Base-by-base conservation (phyloP, 2,329 filamentous ascomycete species). In the Fusarium sp. region DNA sequence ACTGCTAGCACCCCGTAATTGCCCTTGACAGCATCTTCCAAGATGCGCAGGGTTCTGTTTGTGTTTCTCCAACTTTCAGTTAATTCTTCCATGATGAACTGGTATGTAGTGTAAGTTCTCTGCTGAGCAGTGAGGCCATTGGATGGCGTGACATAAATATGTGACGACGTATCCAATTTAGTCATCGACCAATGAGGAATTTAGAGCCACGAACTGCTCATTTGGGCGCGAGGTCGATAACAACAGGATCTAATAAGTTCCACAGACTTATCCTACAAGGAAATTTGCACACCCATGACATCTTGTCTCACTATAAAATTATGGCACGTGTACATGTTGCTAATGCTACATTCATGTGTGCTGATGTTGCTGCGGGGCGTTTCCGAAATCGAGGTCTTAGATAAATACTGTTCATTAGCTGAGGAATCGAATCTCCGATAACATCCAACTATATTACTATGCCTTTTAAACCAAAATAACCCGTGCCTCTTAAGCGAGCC, bases 1-100 rank as follows among this genome's bases (percentile, higher is more conserved):
- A 64, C 68, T 45, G 67, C 60, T 14, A 72, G 15, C 1, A 72
- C 67, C 16, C 71, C 63, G 23, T 69, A 73, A 3, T 69, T 38
- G 1, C 45, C 70, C 16, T 35, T 27, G 18, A 33, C 39, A 5
- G 67, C 67, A 41, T 63, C 3, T 8, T 66, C 29, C 4, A 73
- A 19, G 9, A 73, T 69, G 6, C 31, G 4, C 12, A 69, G 19
- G 6, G 63, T 69, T 21, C 54, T 29, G 15, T 71, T 71, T 1
- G 31, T 54, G 6, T 18, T 5, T 11, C 18, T 49, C 8, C 18
- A 46, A 7, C 7, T 27, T 27, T 23, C 18, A 18, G 9, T 5
- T 4, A 21, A 7, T 9, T 37, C 25, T 4, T 33, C 1, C 49
- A 68, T 72, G 3, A 0, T 46, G 15, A 23, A 15, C 5, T 33